phyloP scores from a whole-genome alignment of 768 basidiomycete species.

The Mycena kentingensis region DNA sequence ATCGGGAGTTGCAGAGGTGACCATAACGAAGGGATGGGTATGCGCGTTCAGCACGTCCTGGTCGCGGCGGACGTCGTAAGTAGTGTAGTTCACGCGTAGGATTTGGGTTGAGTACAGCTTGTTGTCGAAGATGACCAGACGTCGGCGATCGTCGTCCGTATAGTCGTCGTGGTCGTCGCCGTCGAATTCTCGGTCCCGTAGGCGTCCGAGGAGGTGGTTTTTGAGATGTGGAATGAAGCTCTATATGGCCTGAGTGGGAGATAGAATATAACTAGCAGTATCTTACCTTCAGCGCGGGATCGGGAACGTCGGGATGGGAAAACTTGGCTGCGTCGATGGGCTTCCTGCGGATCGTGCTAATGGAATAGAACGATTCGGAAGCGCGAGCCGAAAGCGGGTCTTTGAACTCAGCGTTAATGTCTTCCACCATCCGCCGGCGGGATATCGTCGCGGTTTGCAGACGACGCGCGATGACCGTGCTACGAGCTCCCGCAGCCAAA shows the following conservation, averaged over 20 bases:
- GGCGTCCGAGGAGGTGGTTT: slow-evolving; percentile 36
- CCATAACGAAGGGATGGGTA: slow-evolving; percentile 29
- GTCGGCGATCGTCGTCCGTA: slow-evolving; percentile 24
- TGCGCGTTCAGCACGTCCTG: slow-evolving; percentile 36
- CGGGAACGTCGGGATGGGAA: not conserved
- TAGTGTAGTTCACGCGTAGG: slow-evolving; percentile 39
- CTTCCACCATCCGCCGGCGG: not conserved
- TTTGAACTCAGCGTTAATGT: not conserved
- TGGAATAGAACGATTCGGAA: slow-evolving; percentile 16
- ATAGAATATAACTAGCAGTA: not conserved
- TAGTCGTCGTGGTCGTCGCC: slow-evolving; percentile 32
- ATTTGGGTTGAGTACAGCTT: slow-evolving; percentile 30
- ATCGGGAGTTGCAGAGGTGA: slow-evolving; percentile 15
- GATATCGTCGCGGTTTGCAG: not conserved
- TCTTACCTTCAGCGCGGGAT: slow-evolving; percentile 27
- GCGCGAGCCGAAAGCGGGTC: slow-evolving; percentile 9
- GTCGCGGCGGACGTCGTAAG: slow-evolving; percentile 35
- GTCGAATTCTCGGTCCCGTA: slow-evolving; percentile 28
- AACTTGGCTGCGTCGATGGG: slow-evolving; percentile 23
- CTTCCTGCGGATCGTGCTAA: slow-evolving; percentile 22
- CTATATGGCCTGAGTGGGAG: slow-evolving; percentile 12
- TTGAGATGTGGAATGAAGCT: slow-evolving; percentile 36
- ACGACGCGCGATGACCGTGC: too few relatives aligned
- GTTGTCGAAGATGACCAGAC: slow-evolving; percentile 23
- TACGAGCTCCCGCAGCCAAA: too few relatives aligned